A percentile compares a stretch with the other conserved stretches of the same genome.
Evolutionary conservation across 768 basidiomycete genomes (phyloP).

Genomic region (Lepiota subincarnata): DNA sequence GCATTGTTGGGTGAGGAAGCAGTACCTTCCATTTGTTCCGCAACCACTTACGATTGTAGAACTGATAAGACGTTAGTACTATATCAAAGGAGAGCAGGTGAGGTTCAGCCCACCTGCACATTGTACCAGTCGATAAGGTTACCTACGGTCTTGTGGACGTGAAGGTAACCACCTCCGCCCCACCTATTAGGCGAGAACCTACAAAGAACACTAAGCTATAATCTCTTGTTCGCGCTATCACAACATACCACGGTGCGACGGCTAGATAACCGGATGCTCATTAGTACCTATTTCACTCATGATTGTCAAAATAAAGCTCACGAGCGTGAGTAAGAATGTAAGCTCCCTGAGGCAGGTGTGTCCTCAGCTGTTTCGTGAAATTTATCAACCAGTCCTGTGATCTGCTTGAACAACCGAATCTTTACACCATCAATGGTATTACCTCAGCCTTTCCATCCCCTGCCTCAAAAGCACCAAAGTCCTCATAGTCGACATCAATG

Average conservation of each 20-base stretch:
- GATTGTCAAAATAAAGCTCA: constrained; percentile 22
- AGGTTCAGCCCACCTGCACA: constrained; percentile 35
- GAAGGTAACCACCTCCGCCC: constrained; percentile 51
- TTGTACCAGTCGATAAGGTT: constrained; percentile 64
- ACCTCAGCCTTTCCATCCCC: constrained; percentile 51
- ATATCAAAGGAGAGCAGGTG: background rate
- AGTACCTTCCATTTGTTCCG: background rate
- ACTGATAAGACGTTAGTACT: constrained; percentile 21
- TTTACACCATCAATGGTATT: background rate
- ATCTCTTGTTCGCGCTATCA: background rate
- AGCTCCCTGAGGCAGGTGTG: constrained; percentile 41
- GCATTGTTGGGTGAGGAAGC: constrained; percentile 8
- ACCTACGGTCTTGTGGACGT: constrained; percentile 50
- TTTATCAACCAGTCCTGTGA: constrained; percentile 45
- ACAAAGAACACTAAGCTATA: constrained; percentile 1
- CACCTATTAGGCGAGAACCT: constrained; percentile 41
- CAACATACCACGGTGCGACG: constrained; percentile 42
- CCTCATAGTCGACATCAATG: constrained; percentile 77
- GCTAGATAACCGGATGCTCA: constrained; percentile 23
- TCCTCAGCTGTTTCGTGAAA: constrained; percentile 49
- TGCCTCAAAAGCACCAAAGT: constrained; percentile 58
- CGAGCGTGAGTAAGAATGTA: constrained; percentile 57
- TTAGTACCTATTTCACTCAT: background rate
- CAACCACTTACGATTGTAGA: constrained; percentile 39
- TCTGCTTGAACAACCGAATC: background rate